A percentile compares a stretch with the other conserved stretches of the same genome.
These are phyloP conservation scores for Leccinum variabile DNA, from an alignment of 1,284 basidiomycete genomes.

Conservation along the genomic window DNA sequence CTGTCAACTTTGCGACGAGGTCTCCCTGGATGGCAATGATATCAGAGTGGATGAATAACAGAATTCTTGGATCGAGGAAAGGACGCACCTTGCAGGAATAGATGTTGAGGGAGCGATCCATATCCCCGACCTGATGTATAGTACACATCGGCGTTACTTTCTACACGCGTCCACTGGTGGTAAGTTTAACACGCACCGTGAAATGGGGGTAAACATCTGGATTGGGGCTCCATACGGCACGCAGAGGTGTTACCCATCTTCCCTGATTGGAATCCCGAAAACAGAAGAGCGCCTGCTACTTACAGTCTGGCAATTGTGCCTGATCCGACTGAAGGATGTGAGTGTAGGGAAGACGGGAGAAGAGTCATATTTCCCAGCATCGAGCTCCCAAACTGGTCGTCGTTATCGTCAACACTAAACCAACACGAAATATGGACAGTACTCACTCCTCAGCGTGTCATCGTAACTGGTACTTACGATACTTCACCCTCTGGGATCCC, in stretches of 20 bases:
- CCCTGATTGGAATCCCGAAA: constrained; percentile 45
- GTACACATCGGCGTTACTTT: not conserved
- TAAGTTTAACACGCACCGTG: constrained; percentile 48
- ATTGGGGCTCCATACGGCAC: constrained; percentile 75
- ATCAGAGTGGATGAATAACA: not conserved
- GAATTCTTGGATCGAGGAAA: not conserved
- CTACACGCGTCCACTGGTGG: not conserved
- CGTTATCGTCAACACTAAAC: constrained; percentile 17
- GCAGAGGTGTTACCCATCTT: constrained; percentile 72
- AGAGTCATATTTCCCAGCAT: constrained; percentile 45
- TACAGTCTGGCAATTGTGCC: constrained; percentile 78
- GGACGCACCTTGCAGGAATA: constrained; percentile 61
- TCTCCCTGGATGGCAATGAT: constrained; percentile 50
- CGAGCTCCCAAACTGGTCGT: constrained; percentile 68
- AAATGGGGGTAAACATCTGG: constrained; percentile 78
- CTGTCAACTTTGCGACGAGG: constrained; percentile 58
- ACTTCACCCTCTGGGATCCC: constrained; percentile 73
- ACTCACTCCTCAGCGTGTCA: constrained; percentile 65
- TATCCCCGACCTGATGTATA: constrained; percentile 59
- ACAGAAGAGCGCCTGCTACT: constrained; percentile 16
- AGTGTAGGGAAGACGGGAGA: constrained; percentile 54
- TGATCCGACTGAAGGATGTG: constrained; percentile 58
- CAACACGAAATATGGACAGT: not conserved
- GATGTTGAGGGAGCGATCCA: constrained; percentile 75
- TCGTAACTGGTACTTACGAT: constrained; percentile 83